These are phyloP conservation scores for Scheffersomyces lignicola DNA, from an alignment of 1,139 yeast species.

Conservation along the genomic window DNA sequence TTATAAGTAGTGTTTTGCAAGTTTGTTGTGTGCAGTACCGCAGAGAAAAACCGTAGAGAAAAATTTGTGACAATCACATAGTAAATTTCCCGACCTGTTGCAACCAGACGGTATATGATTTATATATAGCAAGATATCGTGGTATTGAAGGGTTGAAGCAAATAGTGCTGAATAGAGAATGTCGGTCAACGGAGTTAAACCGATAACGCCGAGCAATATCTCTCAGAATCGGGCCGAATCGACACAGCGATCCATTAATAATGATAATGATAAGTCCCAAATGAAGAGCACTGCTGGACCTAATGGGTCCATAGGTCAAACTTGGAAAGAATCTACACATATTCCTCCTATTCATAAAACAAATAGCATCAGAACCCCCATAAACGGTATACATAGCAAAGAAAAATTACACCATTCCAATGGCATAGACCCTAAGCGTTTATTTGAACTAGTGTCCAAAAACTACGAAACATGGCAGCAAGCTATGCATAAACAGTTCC, in stretches of 20 bases:
- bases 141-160: neutral
- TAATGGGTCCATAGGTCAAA: neutral
- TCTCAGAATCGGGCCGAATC: too few relatives aligned
- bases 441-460: slow-evolving; percentile 37
- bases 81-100: slow-evolving; percentile 1
- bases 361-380: neutral
- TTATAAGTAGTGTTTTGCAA: neutral
- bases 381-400: neutral
- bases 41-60: neutral
- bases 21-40: neutral
- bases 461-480: slow-evolving; percentile 44
- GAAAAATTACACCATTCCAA: neutral
- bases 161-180: neutral
- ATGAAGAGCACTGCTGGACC: neutral
- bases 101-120: slow-evolving; percentile 1
- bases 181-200: slow-evolving; percentile 3
- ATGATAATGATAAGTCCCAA: too few relatives aligned
- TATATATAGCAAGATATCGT: neutral
- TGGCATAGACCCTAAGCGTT: slow-evolving; percentile 19
- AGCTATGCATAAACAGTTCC: slow-evolving; percentile 28
- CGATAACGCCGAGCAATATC: too few relatives aligned
- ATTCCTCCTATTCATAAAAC: neutral
- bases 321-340: neutral
- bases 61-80: slow-evolving; percentile 1
- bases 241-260: too few relatives aligned